phyloP scores from a whole-genome alignment of 306 rosid species.

The Biancaea sappan region DNA sequence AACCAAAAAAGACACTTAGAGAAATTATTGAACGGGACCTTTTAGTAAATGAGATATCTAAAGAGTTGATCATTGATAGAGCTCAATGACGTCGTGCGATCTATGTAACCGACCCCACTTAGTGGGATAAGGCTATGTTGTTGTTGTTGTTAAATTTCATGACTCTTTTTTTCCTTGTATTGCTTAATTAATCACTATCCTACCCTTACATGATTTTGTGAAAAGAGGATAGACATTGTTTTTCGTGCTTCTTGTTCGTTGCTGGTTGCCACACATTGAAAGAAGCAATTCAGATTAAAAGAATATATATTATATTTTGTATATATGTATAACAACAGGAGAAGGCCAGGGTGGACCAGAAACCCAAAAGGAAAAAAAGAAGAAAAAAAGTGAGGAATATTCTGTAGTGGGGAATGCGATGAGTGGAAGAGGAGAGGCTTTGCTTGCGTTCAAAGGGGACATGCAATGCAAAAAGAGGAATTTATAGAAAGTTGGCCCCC shows the following conservation, averaged over 20 bases:
- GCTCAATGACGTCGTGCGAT: too few species aligned
- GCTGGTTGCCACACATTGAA: not conserved
- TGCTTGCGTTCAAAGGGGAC: slow-evolving; percentile 58
- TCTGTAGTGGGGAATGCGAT: not conserved
- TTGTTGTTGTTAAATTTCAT: too few species aligned
- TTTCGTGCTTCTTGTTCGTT: not conserved
- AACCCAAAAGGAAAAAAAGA: slow-evolving; percentile 13
- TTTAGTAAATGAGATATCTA: too few species aligned
- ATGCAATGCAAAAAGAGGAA: slow-evolving; percentile 71
- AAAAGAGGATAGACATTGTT: not conserved
- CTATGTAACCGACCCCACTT: too few species aligned
- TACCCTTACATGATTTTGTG: not conserved
- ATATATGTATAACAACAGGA: not conserved
- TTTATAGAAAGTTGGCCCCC: slow-evolving; percentile 77
- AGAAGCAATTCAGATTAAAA: not conserved
- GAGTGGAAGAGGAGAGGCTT: slow-evolving; percentile 34
- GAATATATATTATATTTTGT: too few species aligned
- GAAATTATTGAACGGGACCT: too few species aligned
- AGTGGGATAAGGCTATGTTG: too few species aligned
- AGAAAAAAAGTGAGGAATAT: slow-evolving; percentile 34
- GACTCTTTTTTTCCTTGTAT: too few species aligned
- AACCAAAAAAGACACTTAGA: too few species aligned
- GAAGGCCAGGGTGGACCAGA: not conserved
- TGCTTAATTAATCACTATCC: not conserved
- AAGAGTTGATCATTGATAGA: too few species aligned